These are phyloP conservation scores for Diaporthe caulivora DNA, from an alignment of 2,329 filamentous ascomycete species.

Conservation along the genomic window DNA sequence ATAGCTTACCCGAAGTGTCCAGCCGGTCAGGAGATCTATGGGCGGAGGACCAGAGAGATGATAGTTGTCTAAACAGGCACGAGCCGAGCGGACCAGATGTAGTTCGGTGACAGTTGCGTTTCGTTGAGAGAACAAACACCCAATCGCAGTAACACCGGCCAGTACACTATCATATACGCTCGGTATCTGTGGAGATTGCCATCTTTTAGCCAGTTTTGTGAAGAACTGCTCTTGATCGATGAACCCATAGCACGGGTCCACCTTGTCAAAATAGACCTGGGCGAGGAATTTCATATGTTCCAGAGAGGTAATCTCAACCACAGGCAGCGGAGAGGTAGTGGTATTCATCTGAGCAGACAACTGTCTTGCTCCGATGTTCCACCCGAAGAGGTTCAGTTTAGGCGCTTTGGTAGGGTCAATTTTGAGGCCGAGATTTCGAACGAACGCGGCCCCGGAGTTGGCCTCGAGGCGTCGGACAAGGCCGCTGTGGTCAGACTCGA, in stretches of 20 bases:
- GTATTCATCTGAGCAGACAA: slow-evolving; percentile 44
- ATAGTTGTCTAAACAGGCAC: slow-evolving; percentile 58
- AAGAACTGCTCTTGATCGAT: slow-evolving; percentile 50
- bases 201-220: slow-evolving; percentile 48
- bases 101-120: slow-evolving; percentile 56
- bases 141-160: slow-evolving; percentile 67
- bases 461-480: slow-evolving; percentile 62
- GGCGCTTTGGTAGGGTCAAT: slow-evolving; percentile 66
- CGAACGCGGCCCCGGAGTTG: slow-evolving; percentile 69
- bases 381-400: slow-evolving; percentile 66
- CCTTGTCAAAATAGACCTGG: slow-evolving; percentile 63
- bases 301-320: slow-evolving; percentile 61
- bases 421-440: slow-evolving; percentile 63
- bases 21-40: slow-evolving; percentile 58
- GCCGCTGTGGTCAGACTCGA: slow-evolving; percentile 42
- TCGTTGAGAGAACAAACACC: slow-evolving; percentile 61
- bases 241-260: slow-evolving; percentile 67
- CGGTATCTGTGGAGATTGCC: slow-evolving; percentile 48
- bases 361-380: slow-evolving; percentile 58
- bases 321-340: slow-evolving; percentile 45
- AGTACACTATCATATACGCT: slow-evolving; percentile 61
- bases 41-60: slow-evolving; percentile 49
- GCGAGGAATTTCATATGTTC: slow-evolving; percentile 60
- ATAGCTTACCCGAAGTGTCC: slow-evolving; percentile 66
- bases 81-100: slow-evolving; percentile 59